Percentiles rank a stretch among this genome's conserved stretches.
phyloP scores from a whole-genome alignment of 345 rosid species.

The Nephelium lappaceum region DNA sequence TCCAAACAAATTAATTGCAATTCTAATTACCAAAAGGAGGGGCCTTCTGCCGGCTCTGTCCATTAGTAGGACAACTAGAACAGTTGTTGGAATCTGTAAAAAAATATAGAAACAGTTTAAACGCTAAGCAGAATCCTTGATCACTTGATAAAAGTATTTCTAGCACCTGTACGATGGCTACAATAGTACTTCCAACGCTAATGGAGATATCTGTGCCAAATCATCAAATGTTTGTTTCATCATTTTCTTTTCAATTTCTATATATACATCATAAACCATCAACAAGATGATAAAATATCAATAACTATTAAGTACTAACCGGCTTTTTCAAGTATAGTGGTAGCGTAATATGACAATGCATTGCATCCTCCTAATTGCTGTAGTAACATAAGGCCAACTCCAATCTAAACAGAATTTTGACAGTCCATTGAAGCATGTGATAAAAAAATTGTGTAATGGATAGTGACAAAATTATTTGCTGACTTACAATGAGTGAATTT shows the following conservation, averaged over 20 bases:
- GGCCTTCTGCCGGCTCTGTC: slow-evolving; percentile 60
- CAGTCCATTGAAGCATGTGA: not conserved
- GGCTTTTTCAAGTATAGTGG: slow-evolving; percentile 48
- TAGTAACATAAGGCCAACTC: slow-evolving; percentile 62
- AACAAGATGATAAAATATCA: not conserved
- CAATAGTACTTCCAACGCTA: slow-evolving; percentile 30
- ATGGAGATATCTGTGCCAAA: slow-evolving; percentile 33
- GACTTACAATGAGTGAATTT: slow-evolving; percentile 50
- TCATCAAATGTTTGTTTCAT: not conserved
- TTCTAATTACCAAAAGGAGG: slow-evolving; percentile 44
- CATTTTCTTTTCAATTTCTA: not conserved
- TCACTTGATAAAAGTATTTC: not conserved
- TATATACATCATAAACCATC: not conserved
- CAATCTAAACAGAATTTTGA: slow-evolving; percentile 38
- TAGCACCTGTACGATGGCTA: slow-evolving; percentile 40
- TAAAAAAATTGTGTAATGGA: not conserved
- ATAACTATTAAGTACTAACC: slow-evolving; percentile 33
- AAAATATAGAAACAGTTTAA: not conserved
- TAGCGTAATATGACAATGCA: slow-evolving; percentile 46
- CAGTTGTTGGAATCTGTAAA: slow-evolving; percentile 39
- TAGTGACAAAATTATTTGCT: not conserved
- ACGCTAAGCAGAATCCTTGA: not conserved
- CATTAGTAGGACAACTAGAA: slow-evolving; percentile 35
- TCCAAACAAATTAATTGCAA: not conserved
- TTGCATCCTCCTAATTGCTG: slow-evolving; percentile 60